Conservation (phyloP, 768 basidiomycete genomes). For the Leccinum longicurvipes region DNA sequence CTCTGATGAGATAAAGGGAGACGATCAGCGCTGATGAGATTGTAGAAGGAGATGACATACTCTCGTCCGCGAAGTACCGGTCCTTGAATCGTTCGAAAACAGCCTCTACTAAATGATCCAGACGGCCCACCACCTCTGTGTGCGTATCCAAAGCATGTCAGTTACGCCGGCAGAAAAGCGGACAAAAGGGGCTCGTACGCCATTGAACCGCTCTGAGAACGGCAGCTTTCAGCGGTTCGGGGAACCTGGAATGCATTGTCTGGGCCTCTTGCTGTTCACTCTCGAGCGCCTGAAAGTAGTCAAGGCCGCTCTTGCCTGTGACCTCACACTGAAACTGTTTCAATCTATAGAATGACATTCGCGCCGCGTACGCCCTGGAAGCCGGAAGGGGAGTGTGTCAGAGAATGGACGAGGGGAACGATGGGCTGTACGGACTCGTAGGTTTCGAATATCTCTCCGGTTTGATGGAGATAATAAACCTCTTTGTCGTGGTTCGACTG, state of each 20-base stretch:
- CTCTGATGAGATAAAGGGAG: conserved; percentile 42
- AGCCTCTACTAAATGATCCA: conserved; percentile 92
- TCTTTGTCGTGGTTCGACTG: conserved; percentile 63
- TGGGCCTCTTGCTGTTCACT: conserved; percentile 89
- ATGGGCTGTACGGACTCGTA: conserved; percentile 71
- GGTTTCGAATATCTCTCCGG: conserved; percentile 95
- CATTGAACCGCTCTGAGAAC: conserved; percentile 93
- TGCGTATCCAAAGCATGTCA: conserved; percentile 15
- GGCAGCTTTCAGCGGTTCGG: conserved; percentile 87
- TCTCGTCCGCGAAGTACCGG: conserved; percentile 88
- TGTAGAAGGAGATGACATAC: conserved; percentile 46
- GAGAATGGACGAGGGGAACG: conserved; percentile 24
- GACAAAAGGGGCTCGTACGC: conserved; percentile 61
- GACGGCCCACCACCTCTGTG: conserved; percentile 91
- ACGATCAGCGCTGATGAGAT: conserved; percentile 14
- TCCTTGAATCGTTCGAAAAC: conserved; percentile 96
- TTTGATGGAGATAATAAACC: conserved; percentile 91
- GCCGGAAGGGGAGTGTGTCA: conserved; percentile 15
- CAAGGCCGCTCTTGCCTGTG: conserved; percentile 88
- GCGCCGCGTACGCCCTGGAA: conserved; percentile 72
- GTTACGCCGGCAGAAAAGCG: conserved; percentile 10
- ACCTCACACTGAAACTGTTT: conserved; percentile 98
- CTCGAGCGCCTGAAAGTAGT: conserved; percentile 92
- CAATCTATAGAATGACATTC: conserved; percentile 91
- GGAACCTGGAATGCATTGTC: conserved; percentile 87